Percentiles rank a stretch among this genome's conserved stretches.
Evolutionary conservation across 2,329 filamentous ascomycete genomes (phyloP).

Genomic region (Colletotrichum sp.): DNA sequence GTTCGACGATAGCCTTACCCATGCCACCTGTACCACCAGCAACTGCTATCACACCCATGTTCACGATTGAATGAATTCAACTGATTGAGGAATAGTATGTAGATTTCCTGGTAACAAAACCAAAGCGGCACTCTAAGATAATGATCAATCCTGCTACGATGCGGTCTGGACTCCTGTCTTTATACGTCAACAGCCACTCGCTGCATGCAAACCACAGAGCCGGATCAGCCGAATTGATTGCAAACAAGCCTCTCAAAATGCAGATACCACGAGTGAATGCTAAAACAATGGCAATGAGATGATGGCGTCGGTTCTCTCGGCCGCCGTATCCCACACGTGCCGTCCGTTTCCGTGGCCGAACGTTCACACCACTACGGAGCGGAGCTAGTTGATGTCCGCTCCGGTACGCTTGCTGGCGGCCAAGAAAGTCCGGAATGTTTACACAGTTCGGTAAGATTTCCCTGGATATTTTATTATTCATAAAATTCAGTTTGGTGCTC

Average conservation of each 20-base stretch:
- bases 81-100: neutral
- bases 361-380: neutral
- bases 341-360: neutral
- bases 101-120: neutral
- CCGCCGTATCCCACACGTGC: neutral
- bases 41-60: conserved; percentile 36
- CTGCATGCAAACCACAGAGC: neutral
- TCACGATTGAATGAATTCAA: neutral
- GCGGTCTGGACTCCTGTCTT: neutral
- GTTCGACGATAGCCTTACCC: conserved; percentile 50
- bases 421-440: neutral
- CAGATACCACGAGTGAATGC: neutral
- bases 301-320: neutral
- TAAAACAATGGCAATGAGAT: neutral
- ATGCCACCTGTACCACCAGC: conserved; percentile 49
- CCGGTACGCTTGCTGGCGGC: neutral
- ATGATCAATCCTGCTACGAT: neutral
- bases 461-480: neutral
- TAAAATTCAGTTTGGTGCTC: neutral
- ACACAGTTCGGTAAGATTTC: neutral
- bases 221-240: neutral
- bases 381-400: neutral
- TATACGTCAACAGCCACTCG: neutral
- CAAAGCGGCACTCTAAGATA: too few species aligned
- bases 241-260: neutral